Evolutionary conservation across 106 monocot genomes (phyloP).

Genomic region (Dioscorea alata): DNA sequence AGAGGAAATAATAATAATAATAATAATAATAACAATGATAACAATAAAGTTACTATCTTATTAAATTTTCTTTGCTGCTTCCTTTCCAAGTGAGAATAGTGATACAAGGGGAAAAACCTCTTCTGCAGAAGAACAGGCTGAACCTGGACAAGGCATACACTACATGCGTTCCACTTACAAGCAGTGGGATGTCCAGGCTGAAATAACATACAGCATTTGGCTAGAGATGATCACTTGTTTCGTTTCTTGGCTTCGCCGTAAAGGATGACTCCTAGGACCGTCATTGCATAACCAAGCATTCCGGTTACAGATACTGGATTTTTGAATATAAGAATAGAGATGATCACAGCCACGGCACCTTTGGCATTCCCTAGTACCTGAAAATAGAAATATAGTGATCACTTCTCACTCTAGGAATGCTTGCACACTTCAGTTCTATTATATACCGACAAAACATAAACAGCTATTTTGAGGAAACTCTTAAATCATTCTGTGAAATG

Average conservation of each 20-base stretch:
- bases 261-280: conserved; percentile 75
- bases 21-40: too few relatives aligned
- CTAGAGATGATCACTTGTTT: conserved; percentile 26
- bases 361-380: conserved; percentile 97
- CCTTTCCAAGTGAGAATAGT: neutral
- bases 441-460: too few relatives aligned
- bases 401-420: neutral
- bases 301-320: conserved; percentile 84
- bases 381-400: conserved; percentile 5
- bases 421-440: too few relatives aligned
- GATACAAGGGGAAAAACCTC: conserved; percentile 2
- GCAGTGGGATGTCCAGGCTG: neutral
- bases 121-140: neutral
- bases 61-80: neutral
- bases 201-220: neutral
- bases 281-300: conserved; percentile 80
- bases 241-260: conserved; percentile 92
- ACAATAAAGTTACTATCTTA: neutral
- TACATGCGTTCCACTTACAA: neutral
- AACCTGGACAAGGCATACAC: neutral
- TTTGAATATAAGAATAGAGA: conserved; percentile 83
- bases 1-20: too few relatives aligned
- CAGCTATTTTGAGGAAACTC: too few relatives aligned
- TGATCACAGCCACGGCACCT: conserved; percentile 84
- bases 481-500: too few relatives aligned